Percentiles rank a stretch among this genome's conserved stretches.
phyloP scores from a whole-genome alignment of 1,139 yeast genomes.

The Yamadazyma triangularis region DNA sequence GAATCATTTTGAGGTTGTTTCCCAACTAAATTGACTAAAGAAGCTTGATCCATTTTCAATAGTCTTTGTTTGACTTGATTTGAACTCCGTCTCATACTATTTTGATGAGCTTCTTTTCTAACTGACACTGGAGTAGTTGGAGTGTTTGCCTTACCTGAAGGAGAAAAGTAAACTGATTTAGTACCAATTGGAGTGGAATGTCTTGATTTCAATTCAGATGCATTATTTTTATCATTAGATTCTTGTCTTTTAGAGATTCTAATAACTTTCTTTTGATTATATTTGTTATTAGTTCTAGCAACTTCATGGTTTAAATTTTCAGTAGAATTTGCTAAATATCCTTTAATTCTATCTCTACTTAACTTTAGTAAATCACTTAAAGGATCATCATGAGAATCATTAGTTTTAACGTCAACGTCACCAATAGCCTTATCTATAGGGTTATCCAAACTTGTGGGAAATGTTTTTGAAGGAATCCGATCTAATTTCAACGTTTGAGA shows the following conservation, averaged over 20 bases:
- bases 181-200: slow-evolving; percentile 27
- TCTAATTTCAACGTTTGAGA: slow-evolving; percentile 22
- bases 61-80: slow-evolving; percentile 13
- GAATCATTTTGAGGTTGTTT: not conserved
- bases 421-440: slow-evolving; percentile 7
- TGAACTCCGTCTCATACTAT: slow-evolving; percentile 10
- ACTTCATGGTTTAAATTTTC: slow-evolving; percentile 2
- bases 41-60: slow-evolving; percentile 18
- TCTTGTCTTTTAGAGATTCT: slow-evolving; percentile 7
- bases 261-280: slow-evolving; percentile 3
- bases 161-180: slow-evolving; percentile 29
- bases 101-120: slow-evolving; percentile 11
- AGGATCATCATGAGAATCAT: slow-evolving; percentile 17
- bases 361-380: slow-evolving; percentile 23
- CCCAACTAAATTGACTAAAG: slow-evolving; percentile 7
- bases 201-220: slow-evolving; percentile 14
- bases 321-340: slow-evolving; percentile 1
- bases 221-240: slow-evolving; percentile 6
- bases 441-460: not conserved
- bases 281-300: not conserved
- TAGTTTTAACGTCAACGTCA: slow-evolving; percentile 1
- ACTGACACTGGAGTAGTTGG: slow-evolving; percentile 23
- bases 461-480: slow-evolving; percentile 3
- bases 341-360: slow-evolving; percentile 15
- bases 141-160: slow-evolving; percentile 22